These are phyloP conservation scores for Parafenestella ontariensis DNA, from an alignment of 2,329 filamentous ascomycete species.

Conservation along the genomic window DNA sequence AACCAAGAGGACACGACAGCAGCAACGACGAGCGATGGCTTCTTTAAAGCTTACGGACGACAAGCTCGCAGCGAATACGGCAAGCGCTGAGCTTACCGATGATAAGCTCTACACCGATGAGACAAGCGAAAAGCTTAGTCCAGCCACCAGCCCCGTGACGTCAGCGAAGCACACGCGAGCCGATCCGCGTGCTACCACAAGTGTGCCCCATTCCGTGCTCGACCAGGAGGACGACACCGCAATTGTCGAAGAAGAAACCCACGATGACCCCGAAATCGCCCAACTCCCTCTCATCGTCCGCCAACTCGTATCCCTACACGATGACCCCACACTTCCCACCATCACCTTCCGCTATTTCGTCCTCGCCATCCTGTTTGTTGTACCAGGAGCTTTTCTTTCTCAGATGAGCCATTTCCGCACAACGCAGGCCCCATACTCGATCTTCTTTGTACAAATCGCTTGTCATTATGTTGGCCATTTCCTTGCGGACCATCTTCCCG, in stretches of 20 bases:
- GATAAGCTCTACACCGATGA: conserved; percentile 17
- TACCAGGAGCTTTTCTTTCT: conserved; percentile 64
- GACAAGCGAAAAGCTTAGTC: conserved; percentile 18
- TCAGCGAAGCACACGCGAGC: conserved; percentile 3
- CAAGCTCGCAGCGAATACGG: conserved; percentile 9
- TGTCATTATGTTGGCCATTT: conserved; percentile 63
- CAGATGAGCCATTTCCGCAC: conserved; percentile 65
- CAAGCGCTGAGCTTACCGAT: conserved; percentile 12
- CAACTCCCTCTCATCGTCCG: conserved; percentile 64
- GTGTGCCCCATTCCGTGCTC: conserved; percentile 4
- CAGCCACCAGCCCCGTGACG: conserved; percentile 9
- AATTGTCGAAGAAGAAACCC: conserved; percentile 23
- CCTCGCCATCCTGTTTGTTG: conserved; percentile 62
- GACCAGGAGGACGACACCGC: conserved; percentile 13
- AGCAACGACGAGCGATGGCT: background rate
- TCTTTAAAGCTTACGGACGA: conserved; percentile 2
- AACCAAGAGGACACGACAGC: background rate
- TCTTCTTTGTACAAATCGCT: conserved; percentile 68
- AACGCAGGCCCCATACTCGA: conserved; percentile 64
- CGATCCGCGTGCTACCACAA: background rate
- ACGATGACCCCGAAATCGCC: conserved; percentile 36
- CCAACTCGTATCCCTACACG: conserved; percentile 63
- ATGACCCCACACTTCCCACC: conserved; percentile 63
- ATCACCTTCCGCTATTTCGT: conserved; percentile 68
- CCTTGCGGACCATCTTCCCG: conserved; percentile 60